These are phyloP conservation scores for Trichoderma sp. DNA, from an alignment of 2,329 filamentous ascomycete species.

Conservation along the genomic window DNA sequence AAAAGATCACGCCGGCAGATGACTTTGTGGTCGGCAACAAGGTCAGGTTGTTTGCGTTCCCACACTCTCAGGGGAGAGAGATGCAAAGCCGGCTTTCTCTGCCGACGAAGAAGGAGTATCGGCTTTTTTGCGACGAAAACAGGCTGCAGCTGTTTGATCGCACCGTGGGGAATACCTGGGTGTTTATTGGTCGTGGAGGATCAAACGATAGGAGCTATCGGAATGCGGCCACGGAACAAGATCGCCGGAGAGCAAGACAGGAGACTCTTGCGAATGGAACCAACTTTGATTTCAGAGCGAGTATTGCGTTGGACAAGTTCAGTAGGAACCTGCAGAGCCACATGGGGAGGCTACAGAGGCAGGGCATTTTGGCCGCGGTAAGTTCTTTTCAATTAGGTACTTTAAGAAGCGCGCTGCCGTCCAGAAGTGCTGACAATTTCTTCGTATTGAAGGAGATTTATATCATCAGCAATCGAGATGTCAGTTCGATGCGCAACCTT, in stretches of 20 bases:
- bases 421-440: not conserved
- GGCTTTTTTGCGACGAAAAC: slow-evolving; percentile 36
- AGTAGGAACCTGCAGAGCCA: slow-evolving; percentile 35
- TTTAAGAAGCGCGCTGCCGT: not conserved
- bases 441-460: slow-evolving; percentile 36
- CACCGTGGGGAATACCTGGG: slow-evolving; percentile 36
- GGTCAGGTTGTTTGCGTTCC: slow-evolving; percentile 39
- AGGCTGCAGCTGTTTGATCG: slow-evolving; percentile 38
- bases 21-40: slow-evolving; percentile 35
- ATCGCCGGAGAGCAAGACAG: slow-evolving; percentile 10
- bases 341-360: slow-evolving; percentile 36
- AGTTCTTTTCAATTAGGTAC: slow-evolving; percentile 20
- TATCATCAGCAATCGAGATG: slow-evolving; percentile 41
- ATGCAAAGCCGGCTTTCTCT: slow-evolving; percentile 32
- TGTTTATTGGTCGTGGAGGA: slow-evolving; percentile 32
- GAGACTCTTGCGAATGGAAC: not conserved
- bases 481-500: slow-evolving; percentile 34
- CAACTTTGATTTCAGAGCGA: slow-evolving; percentile 23
- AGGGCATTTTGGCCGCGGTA: slow-evolving; percentile 38
- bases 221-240: slow-evolving; percentile 10
- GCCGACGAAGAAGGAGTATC: slow-evolving; percentile 38
- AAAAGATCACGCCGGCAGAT: slow-evolving; percentile 31
- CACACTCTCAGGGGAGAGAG: slow-evolving; percentile 34
- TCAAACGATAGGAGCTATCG: slow-evolving; percentile 34
- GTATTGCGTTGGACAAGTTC: slow-evolving; percentile 39